These are phyloP conservation scores for Vanderwaltozyma yarrowii DNA, from an alignment of 805 yeast genomes.

Conservation along the genomic window DNA sequence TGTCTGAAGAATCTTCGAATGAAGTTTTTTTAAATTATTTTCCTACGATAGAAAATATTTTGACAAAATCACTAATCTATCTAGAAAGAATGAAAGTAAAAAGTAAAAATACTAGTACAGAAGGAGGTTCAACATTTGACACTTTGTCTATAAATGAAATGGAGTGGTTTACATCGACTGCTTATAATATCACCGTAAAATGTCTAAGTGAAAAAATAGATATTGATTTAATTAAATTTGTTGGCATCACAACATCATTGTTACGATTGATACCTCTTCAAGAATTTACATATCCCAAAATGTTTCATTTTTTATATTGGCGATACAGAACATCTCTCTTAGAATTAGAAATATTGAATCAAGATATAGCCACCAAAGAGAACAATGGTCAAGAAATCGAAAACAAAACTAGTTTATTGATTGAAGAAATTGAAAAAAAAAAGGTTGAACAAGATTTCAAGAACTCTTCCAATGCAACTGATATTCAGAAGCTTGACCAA, in stretches of 20 bases:
- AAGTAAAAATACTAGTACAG: constrained; percentile 1
- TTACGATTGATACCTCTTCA: constrained; percentile 11
- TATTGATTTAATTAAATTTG: constrained; percentile 10
- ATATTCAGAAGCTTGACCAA: constrained; percentile 9
- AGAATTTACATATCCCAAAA: constrained; percentile 13
- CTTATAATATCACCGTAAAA: constrained; percentile 26
- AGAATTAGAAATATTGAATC: not conserved
- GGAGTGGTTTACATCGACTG: constrained; percentile 33
- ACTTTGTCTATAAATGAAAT: constrained; percentile 26
- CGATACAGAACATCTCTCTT: constrained; percentile 8
- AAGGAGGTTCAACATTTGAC: not conserved
- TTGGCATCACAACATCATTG: constrained; percentile 13
- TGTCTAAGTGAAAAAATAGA: constrained; percentile 13
- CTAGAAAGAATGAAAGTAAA: constrained; percentile 8
- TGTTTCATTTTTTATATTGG: constrained; percentile 23
- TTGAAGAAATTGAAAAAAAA: constrained; percentile 2
- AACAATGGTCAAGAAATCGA: constrained; percentile 6
- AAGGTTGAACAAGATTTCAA: constrained; percentile 3
- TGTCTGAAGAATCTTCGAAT: constrained; percentile 9
- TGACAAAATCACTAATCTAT: constrained; percentile 6
- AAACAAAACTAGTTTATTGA: constrained; percentile 1
- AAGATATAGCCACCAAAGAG: not conserved
- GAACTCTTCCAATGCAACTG: constrained; percentile 2
- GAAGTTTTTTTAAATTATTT: constrained; percentile 1
- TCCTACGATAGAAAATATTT: constrained; percentile 3